A percentile compares a stretch with the other conserved stretches of the same genome.
These are phyloP conservation scores for Myxozyma udenii DNA, from an alignment of 805 yeast genomes.

Conservation along the genomic window DNA sequence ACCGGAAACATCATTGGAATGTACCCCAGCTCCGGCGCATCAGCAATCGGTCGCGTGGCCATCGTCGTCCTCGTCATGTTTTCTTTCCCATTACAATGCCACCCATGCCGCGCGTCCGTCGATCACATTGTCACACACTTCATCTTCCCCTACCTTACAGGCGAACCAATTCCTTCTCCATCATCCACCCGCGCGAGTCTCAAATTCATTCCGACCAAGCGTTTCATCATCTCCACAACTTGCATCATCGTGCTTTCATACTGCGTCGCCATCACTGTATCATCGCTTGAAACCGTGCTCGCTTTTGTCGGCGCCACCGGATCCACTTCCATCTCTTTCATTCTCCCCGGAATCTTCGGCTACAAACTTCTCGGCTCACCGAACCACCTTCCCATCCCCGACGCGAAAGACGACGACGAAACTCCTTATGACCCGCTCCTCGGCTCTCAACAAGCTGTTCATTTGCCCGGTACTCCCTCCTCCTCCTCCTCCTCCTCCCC, in stretches of 20 bases:
- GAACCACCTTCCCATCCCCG: conserved; percentile 20
- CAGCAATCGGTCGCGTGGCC: conserved; percentile 75
- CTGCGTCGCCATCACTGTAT: conserved; percentile 59
- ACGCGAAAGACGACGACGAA: conserved; percentile 14
- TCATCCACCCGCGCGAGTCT: conserved; percentile 35
- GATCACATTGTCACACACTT: conserved; percentile 52
- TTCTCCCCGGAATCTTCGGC: conserved; percentile 84
- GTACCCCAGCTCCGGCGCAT: conserved; percentile 62
- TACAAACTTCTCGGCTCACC: conserved; percentile 58
- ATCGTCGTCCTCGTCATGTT: conserved; percentile 76
- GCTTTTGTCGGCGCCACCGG: conserved; percentile 93
- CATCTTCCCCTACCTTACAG: conserved; percentile 1
- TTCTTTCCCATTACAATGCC: conserved; percentile 87
- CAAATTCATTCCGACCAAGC: conserved; percentile 21
- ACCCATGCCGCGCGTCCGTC: conserved; percentile 81
- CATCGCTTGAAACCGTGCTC: conserved; percentile 74
- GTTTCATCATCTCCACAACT: conserved; percentile 44
- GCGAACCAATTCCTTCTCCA: conserved; percentile 38
- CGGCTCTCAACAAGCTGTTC: conserved; percentile 8
- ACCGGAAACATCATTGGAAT: conserved; percentile 74
- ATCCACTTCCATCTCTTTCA: conserved; percentile 85
- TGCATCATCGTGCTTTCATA: conserved; percentile 54
- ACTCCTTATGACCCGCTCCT: conserved; percentile 6
- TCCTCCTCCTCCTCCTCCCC: no score
- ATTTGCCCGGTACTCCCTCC: conserved; percentile 2